A percentile compares a stretch with the other conserved stretches of the same genome.
These are phyloP conservation scores for Suhomyces guaymorum DNA, from an alignment of 1,139 yeast species.

Conservation along the genomic window DNA sequence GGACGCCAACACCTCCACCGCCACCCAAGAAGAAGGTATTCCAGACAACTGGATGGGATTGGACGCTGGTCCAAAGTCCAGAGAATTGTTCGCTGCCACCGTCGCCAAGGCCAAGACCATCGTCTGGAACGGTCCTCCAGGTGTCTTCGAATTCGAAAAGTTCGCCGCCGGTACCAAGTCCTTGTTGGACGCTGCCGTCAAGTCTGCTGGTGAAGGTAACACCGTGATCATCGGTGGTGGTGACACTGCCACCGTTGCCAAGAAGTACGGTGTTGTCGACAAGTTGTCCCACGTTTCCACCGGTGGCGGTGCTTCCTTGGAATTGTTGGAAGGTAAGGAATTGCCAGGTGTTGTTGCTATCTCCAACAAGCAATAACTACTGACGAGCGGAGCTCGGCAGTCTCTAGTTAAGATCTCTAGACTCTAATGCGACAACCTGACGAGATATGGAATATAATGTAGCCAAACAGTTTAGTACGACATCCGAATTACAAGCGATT, in stretches of 20 bases:
- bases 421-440: no score
- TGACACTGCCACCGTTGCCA: constrained; percentile 98
- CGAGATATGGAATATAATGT: no score
- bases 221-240: constrained; percentile 99
- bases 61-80: constrained; percentile 89
- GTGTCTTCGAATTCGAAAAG: constrained; percentile 93
- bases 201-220: constrained; percentile 83
- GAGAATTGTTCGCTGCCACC: constrained; percentile 71
- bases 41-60: constrained; percentile 94
- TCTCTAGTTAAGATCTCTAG: no score
- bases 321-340: constrained; percentile 95
- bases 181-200: constrained; percentile 81
- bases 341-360: constrained; percentile 95
- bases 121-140: constrained; percentile 99
- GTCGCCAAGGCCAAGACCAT: constrained; percentile 93
- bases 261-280: constrained; percentile 93
- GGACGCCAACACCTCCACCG: constrained; percentile 80
- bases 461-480: no score
- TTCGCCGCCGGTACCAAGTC: constrained; percentile 90
- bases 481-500: no score
- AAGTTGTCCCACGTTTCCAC: constrained; percentile 96
- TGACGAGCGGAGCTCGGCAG: no score
- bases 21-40: constrained; percentile 84
- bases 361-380: constrained; percentile 56
- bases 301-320: constrained; percentile 99